Conservation (phyloP, 2,329 filamentous ascomycete species). For the Plectosphaerella cucumerina region DNA sequence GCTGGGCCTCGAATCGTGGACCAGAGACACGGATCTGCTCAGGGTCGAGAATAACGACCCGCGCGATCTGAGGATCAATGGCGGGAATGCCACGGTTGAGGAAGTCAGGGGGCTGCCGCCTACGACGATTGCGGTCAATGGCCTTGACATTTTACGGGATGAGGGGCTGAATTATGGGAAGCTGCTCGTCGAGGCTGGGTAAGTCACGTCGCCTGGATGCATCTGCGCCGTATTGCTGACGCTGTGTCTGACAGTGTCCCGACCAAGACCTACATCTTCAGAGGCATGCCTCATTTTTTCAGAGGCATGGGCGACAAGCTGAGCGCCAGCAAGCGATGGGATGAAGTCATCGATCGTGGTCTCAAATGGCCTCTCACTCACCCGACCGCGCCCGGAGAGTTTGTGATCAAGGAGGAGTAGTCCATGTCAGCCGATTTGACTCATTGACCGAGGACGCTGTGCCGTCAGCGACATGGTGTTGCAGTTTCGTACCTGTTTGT, state of each 20-base stretch:
- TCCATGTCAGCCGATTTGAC: too few species aligned
- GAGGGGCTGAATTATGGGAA: conserved; percentile 43
- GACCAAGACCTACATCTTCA: conserved; percentile 42
- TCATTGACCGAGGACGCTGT: too few species aligned
- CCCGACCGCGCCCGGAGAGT: conserved; percentile 22
- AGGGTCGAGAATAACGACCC: conserved; percentile 17
- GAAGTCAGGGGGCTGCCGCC: conserved; percentile 38
- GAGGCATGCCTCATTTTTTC: conserved; percentile 50
- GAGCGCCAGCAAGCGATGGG: conserved; percentile 34
- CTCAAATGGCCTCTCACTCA: conserved; percentile 35
- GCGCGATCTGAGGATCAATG: conserved; percentile 32
- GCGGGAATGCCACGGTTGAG: conserved; percentile 22
- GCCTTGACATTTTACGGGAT: conserved; percentile 43
- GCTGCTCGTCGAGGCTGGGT: conserved; percentile 38
- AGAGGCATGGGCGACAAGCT: conserved; percentile 32
- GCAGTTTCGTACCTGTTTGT: too few species aligned
- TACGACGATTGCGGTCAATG: conserved; percentile 38
- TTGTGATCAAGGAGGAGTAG: conserved; percentile 8
- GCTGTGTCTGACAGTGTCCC: conserved; percentile 33
- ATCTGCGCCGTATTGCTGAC: neutral
- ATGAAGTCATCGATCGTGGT: conserved; percentile 35
- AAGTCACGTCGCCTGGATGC: conserved; percentile 8
- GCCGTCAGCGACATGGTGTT: too few species aligned
- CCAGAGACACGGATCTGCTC: conserved; percentile 19
- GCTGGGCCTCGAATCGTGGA: conserved; percentile 25